phyloP scores from a whole-genome alignment of 2,329 filamentous ascomycete species.

The Alternaria incomplexa region DNA sequence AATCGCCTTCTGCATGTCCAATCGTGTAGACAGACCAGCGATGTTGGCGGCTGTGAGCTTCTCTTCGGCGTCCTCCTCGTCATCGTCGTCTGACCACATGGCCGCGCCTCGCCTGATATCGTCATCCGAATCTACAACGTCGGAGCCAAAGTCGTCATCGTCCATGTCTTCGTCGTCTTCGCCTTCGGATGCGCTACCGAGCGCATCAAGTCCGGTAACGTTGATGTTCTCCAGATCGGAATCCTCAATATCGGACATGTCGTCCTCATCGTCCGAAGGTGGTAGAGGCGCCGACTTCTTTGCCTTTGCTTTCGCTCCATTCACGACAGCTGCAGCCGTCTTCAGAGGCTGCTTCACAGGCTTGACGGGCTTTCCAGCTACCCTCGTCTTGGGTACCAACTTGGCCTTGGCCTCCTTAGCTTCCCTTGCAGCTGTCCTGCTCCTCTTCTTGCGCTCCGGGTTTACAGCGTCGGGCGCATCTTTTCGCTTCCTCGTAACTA shows the following conservation, averaged over 20 bases:
- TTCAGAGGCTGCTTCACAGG: conserved; percentile 20
- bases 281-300: conserved; percentile 43
- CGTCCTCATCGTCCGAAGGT: conserved; percentile 38
- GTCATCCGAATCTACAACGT: conserved; percentile 69
- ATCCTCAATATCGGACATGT: conserved; percentile 28
- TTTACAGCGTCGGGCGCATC: conserved; percentile 64
- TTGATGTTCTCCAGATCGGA: conserved; percentile 40
- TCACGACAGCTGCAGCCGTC: conserved; percentile 50
- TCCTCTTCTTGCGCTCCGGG: conserved; percentile 64
- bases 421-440: conserved; percentile 52
- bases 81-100: conserved; percentile 97
- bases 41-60: conserved; percentile 95
- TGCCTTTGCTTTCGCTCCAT: conserved; percentile 40
- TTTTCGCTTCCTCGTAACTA: conserved; percentile 87
- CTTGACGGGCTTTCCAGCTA: conserved; percentile 11
- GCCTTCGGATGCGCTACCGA: conserved; percentile 47
- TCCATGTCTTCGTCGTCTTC: conserved; percentile 48
- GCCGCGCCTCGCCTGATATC: conserved; percentile 54
- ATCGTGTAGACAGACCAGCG: conserved; percentile 82
- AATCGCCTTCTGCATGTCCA: conserved; percentile 77
- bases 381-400: conserved; percentile 20
- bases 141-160: conserved; percentile 48
- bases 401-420: conserved; percentile 22
- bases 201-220: conserved; percentile 47
- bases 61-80: conserved; percentile 88